Percentiles rank a stretch among this genome's conserved stretches.
These are phyloP conservation scores for Dryas alaskensis DNA, from an alignment of 306 rosid genomes.

Conservation along the genomic window DNA sequence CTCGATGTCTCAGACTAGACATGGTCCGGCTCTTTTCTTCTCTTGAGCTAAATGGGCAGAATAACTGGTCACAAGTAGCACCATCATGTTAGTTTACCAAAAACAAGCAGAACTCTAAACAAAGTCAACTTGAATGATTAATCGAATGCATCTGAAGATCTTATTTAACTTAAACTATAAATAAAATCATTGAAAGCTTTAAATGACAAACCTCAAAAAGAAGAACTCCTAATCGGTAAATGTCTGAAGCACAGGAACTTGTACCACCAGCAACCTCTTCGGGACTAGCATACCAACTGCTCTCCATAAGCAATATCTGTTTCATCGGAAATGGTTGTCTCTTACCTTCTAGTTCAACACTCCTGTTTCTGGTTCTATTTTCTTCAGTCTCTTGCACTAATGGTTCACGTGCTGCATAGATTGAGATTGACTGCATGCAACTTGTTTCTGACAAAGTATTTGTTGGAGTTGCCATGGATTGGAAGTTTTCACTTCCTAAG, in stretches of 20 bases:
- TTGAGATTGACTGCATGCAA: constrained; percentile 79
- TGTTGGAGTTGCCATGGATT: constrained; percentile 39
- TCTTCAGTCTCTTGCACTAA: constrained; percentile 67
- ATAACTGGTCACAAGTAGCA: constrained; percentile 62
- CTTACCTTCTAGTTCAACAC: constrained; percentile 66
- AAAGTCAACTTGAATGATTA: constrained; percentile 15
- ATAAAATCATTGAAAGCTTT: constrained; percentile 17
- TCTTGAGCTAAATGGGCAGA: constrained; percentile 80
- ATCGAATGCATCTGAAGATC: constrained; percentile 22
- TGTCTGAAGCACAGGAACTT: constrained; percentile 82
- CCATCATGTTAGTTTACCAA: constrained; percentile 35
- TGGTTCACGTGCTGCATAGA: constrained; percentile 59
- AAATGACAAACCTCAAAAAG: constrained; percentile 71
- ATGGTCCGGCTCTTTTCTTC: constrained; percentile 85
- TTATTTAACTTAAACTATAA: constrained; percentile 22
- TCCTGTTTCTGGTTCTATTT: constrained; percentile 53
- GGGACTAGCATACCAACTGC: constrained; percentile 88
- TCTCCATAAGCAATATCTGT: constrained; percentile 73
- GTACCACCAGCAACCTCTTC: constrained; percentile 64
- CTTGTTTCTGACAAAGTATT: constrained; percentile 66
- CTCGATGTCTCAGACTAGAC: constrained; percentile 94
- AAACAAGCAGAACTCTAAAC: constrained; percentile 12
- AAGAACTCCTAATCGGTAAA: constrained; percentile 84
- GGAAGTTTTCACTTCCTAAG: constrained; percentile 56
- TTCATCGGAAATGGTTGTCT: constrained; percentile 91